phyloP scores from a whole-genome alignment of 2,329 filamentous ascomycete species.

The Fusarium scirpi region DNA sequence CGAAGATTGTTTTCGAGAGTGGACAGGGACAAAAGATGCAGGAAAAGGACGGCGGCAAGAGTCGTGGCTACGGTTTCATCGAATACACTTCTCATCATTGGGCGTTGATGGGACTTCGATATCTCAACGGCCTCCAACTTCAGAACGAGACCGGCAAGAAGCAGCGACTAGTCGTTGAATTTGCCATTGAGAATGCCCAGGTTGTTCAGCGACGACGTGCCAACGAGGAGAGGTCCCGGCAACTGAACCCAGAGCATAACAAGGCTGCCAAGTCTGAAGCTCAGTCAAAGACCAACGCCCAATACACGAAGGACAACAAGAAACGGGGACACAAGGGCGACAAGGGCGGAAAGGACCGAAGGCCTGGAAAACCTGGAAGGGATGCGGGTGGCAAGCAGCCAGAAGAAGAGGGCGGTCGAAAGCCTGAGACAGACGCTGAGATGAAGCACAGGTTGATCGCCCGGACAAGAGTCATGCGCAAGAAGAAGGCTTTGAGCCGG shows the following conservation, averaged over 20 bases:
- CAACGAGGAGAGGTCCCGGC: conserved; percentile 52
- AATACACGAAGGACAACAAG: conserved; percentile 38
- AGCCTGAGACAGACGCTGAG: conserved; percentile 54
- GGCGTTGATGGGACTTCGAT: conserved; percentile 93
- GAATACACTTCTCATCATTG: conserved; percentile 95
- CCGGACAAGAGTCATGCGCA: conserved; percentile 83
- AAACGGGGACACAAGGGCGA: conserved; percentile 35
- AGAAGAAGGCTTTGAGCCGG: conserved; percentile 67
- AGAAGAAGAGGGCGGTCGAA: conserved; percentile 45
- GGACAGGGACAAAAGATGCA: conserved; percentile 85
- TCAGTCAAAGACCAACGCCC: conserved; percentile 31
- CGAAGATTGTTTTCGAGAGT: conserved; percentile 94
- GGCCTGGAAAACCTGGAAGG: neutral
- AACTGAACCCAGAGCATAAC: conserved; percentile 40
- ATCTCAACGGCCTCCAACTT: conserved; percentile 83
- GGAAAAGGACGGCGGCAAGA: conserved; percentile 82
- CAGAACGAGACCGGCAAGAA: conserved; percentile 77
- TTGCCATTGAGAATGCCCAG: conserved; percentile 97
- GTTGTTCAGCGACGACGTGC: conserved; percentile 80
- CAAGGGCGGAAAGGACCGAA: conserved; percentile 25
- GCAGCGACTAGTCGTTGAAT: conserved; percentile 92
- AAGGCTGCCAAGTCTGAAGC: conserved; percentile 36
- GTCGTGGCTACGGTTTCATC: conserved; percentile 95
- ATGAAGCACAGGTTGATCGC: conserved; percentile 82
- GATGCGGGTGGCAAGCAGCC: conserved; percentile 4